These are phyloP conservation scores for Vaccinium corymbosum DNA, from an alignment of 148 eudicot species.

Conservation along the genomic window DNA sequence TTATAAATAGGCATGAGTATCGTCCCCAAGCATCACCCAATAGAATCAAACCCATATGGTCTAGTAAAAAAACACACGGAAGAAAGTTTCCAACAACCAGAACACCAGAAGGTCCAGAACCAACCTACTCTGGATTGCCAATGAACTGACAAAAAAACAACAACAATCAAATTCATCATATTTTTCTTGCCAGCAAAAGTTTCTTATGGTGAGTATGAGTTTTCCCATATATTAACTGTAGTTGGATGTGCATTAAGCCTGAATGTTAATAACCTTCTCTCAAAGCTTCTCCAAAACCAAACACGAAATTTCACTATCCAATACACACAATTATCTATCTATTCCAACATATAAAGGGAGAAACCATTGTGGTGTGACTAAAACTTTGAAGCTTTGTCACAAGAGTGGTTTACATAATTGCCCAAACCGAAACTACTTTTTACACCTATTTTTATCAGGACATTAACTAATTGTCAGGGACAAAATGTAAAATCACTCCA, in stretches of 20 bases:
- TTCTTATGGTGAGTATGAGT: neutral
- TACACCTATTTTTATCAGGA: too few relatives aligned
- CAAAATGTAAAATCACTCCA: too few relatives aligned
- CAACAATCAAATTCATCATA: neutral
- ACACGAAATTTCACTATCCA: neutral
- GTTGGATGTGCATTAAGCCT: neutral
- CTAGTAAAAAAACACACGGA: neutral
- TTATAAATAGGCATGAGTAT: neutral
- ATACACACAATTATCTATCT: neutral
- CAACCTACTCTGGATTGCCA: constrained; percentile 3
- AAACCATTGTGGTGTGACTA: too few relatives aligned
- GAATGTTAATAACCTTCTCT: neutral
- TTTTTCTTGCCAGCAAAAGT: constrained; percentile 4
- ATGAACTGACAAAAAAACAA: neutral
- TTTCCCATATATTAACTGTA: neutral
- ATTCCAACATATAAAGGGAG: too few relatives aligned
- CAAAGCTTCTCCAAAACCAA: neutral
- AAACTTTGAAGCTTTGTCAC: too few relatives aligned
- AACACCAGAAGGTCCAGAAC: neutral
- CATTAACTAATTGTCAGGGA: too few relatives aligned
- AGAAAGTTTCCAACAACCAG: neutral
- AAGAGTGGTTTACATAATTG: too few relatives aligned
- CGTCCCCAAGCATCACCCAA: neutral
- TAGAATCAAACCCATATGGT: neutral
- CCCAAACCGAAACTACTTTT: too few relatives aligned